Conservation (phyloP, 1,284 basidiomycete genomes). For the Athelia psychrophila region DNA sequence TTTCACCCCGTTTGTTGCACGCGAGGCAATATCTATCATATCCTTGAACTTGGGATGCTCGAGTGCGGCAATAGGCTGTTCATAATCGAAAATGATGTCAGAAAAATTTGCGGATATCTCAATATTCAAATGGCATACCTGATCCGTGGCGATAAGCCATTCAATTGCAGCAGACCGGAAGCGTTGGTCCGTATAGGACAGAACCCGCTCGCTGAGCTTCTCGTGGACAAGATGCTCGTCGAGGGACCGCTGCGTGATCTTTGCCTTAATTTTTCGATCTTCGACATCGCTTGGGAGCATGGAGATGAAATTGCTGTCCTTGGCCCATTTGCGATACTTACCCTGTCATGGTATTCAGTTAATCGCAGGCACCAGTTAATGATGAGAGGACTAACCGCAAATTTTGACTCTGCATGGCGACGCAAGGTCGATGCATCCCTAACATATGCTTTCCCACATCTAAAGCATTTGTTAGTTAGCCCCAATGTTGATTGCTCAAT, state of each 20-base stretch:
- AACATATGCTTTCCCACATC: neutral
- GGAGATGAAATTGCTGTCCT: constrained; percentile 13
- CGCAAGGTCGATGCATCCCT: neutral
- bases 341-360: constrained; percentile 7
- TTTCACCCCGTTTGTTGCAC: constrained; percentile 22
- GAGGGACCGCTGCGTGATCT: constrained; percentile 4
- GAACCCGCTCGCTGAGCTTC: constrained; percentile 5
- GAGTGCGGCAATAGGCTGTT: constrained; percentile 28
- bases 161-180: constrained; percentile 27
- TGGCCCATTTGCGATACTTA: constrained; percentile 13
- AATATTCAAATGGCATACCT: constrained; percentile 25
- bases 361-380: neutral
- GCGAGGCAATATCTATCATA: constrained; percentile 27
- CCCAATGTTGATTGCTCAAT: no score
- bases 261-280: constrained; percentile 7
- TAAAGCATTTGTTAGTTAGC: neutral
- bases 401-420: neutral
- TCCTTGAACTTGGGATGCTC: constrained; percentile 25
- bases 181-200: constrained; percentile 24
- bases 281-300: constrained; percentile 15
- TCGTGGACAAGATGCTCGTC: constrained; percentile 5
- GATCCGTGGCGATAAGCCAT: constrained; percentile 35
- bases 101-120: neutral
- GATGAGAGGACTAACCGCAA: neutral
- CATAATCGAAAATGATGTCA: neutral